Evolutionary conservation across 805 yeast genomes (phyloP), one percentile per base, ranked within the genome.

Genomic region (Saturnispora bothae): DNA sequence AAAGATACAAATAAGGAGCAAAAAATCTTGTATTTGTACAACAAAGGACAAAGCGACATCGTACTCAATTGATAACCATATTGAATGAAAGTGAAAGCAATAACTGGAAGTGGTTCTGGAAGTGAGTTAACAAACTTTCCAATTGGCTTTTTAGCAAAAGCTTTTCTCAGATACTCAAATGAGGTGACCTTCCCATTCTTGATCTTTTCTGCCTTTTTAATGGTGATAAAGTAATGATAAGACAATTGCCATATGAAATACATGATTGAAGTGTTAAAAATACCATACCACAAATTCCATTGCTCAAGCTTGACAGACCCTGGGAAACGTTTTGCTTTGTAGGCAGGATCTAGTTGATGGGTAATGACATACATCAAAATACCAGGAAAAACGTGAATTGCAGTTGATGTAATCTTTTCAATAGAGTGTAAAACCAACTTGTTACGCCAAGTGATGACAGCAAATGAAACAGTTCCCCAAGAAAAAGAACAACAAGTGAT

Each of bases 391-490:
- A 92, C 67, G 54, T 89, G 98, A 45, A 89, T 89, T 50, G 85
- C 82, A 3, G 94, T 78, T 16, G 89, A 77, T 2, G 97, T 92
- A 13, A 88, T 84, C 57, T 89, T 89, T 47, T 89, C 98, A 43
- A 89, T 71, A 10, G 89, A 78, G 54, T 89, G 98, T 34, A 89
- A 65, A 7, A 89, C 97, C 39, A 89, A 65, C 5, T 96, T 86
- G 56, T 89, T 89, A 48, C 95, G 69, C 98, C 97, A 89, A 0
- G 96, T 83, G 31, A 89, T 77, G 17, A 89, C 95, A 0, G 96
- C 96, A 71, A 84, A 88, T 5, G 95, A 73, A 40, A 89, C 61
- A 0, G 96, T 84, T 1, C 97, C 98, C 62, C 81, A 77, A 1
- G 92, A 71, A 43, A 89, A 74, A 8, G 95, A 81, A 59, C 83